Percentiles rank a stretch among this genome's conserved stretches.
phyloP scores from a whole-genome alignment of 23 red algal species.

The Gracilaria gracilis region DNA sequence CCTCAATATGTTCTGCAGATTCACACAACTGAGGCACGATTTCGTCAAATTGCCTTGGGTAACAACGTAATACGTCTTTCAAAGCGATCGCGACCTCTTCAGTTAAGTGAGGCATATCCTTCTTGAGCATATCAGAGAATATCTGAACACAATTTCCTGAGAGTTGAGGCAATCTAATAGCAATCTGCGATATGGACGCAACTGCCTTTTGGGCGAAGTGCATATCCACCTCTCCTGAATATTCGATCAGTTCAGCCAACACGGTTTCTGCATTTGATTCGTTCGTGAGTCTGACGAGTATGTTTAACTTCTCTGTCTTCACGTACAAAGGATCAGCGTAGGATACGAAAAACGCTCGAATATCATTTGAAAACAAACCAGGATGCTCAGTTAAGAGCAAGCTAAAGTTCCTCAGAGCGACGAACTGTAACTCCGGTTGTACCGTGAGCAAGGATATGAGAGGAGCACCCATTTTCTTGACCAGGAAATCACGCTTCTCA shows the following conservation, averaged over 20 bases:
- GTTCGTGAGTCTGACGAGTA: conserved; percentile 73
- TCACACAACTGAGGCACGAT: conserved; percentile 61
- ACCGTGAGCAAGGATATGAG: conserved; percentile 84
- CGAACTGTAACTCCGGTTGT: conserved; percentile 80
- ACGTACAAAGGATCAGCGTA: conserved; percentile 94
- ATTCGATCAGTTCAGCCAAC: conserved; percentile 66
- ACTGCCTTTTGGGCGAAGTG: conserved; percentile 75
- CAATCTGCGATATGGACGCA: conserved; percentile 73
- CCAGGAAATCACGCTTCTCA: conserved; percentile 59
- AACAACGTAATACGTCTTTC: conserved; percentile 71
- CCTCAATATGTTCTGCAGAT: conserved; percentile 59
- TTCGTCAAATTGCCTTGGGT: conserved; percentile 67
- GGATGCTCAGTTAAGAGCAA: conserved; percentile 49
- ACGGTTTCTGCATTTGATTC: conserved; percentile 34
- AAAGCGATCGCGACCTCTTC: conserved; percentile 70
- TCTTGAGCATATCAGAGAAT: conserved; percentile 65
- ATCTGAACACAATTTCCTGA: conserved; percentile 62
- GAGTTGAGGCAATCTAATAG: conserved; percentile 53
- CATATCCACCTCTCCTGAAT: conserved; percentile 88
- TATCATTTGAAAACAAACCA: conserved; percentile 60
- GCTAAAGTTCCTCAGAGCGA: conserved; percentile 85
- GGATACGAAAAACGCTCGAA: conserved; percentile 85
- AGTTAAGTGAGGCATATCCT: conserved; percentile 61
- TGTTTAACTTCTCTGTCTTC: conserved; percentile 92
- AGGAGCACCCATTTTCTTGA: conserved; percentile 83